Evolutionary conservation across 352 stramenopile genomes (phyloP).

Genomic region (Pythium aristosporum): DNA sequence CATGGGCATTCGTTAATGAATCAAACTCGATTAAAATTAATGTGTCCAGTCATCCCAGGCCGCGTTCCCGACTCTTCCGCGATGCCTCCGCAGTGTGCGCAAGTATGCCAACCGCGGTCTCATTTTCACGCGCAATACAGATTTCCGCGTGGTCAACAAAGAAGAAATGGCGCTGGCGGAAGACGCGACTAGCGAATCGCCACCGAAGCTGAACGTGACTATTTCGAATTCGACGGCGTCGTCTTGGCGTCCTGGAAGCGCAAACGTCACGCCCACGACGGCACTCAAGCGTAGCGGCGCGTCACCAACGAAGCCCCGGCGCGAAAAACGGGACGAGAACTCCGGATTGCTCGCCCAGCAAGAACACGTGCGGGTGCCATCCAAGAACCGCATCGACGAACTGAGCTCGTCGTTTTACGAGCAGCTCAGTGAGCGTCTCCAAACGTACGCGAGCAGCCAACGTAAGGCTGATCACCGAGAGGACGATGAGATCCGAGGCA

Average conservation of each 20-base stretch:
- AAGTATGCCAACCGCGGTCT: constrained; percentile 75
- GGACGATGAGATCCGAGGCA: constrained; percentile 12
- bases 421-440: constrained; percentile 46
- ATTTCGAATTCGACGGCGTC: not conserved
- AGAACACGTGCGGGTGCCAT: constrained; percentile 60
- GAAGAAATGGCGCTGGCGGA: constrained; percentile 45
- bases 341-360: constrained; percentile 56
- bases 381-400: constrained; percentile 60
- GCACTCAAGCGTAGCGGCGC: constrained; percentile 27
- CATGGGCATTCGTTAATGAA: not conserved
- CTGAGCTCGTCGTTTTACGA: constrained; percentile 61
- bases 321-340: not conserved
- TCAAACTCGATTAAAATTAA: not conserved
- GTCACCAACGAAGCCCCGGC: constrained; percentile 2
- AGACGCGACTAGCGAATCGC: constrained; percentile 32
- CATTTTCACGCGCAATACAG: constrained; percentile 65
- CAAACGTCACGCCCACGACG: constrained; percentile 36
- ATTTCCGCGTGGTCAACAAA: constrained; percentile 74
- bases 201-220: constrained; percentile 21
- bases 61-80: constrained; percentile 66
- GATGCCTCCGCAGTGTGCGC: constrained; percentile 76
- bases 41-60: constrained; percentile 44
- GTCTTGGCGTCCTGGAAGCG: constrained; percentile 21
- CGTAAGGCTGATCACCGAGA: constrained; percentile 11
- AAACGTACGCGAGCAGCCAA: constrained; percentile 31